Evolutionary conservation across 495 filamentous ascomycete species (phyloP).

Genomic region (Stereocaulon alpinum): DNA sequence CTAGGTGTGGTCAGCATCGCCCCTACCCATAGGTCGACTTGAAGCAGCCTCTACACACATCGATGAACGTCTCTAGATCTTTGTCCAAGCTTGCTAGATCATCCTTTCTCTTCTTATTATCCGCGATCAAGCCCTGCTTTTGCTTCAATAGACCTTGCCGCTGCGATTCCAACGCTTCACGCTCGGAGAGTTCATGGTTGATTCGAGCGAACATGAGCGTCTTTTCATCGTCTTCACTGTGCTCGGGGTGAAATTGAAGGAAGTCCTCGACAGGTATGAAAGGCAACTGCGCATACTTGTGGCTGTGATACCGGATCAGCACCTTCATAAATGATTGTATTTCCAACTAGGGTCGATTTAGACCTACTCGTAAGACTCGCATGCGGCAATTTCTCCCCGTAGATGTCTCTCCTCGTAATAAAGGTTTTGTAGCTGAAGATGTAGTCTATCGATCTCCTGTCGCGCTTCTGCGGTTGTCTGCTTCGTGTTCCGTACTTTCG

Average conservation of each 20-base stretch:
- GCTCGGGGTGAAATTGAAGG: constrained; percentile 64
- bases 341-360: neutral
- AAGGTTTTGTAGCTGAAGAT: constrained; percentile 88
- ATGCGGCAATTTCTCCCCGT: constrained; percentile 79
- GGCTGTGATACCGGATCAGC: constrained; percentile 40
- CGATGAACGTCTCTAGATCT: constrained; percentile 85
- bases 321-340: neutral
- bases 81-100: constrained; percentile 81
- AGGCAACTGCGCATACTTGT: constrained; percentile 77
- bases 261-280: constrained; percentile 79
- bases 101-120: constrained; percentile 92
- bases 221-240: constrained; percentile 56
- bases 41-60: constrained; percentile 23
- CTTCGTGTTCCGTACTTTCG: constrained; percentile 79
- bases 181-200: constrained; percentile 77
- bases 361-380: constrained; percentile 81
- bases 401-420: constrained; percentile 94
- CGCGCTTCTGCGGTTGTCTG: constrained; percentile 73
- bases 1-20: constrained; percentile 32
- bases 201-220: constrained; percentile 85
- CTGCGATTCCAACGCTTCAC: constrained; percentile 77
- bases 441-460: constrained; percentile 81
- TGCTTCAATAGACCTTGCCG: constrained; percentile 77
- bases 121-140: constrained; percentile 83
- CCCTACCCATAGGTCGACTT: neutral